Conservation (phyloP, 1,139 yeast species). For the Hyphopichia khmerensis region DNA sequence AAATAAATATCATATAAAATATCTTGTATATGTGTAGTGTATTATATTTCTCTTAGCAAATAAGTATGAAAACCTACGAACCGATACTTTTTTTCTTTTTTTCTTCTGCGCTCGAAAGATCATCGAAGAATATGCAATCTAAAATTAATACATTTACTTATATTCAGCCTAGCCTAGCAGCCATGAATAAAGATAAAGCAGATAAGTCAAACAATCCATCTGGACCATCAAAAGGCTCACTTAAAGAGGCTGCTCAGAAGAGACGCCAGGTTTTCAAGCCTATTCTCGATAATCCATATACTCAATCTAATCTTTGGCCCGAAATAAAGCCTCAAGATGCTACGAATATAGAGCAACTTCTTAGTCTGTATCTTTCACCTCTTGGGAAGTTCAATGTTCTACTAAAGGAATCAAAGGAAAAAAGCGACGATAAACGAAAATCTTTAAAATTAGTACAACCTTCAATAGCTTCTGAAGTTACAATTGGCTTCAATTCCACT, state of each 20-base stretch:
- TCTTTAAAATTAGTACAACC: no score
- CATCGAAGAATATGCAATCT: not conserved
- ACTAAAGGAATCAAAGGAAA: conserved; percentile 8
- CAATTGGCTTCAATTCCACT: conserved; percentile 57
- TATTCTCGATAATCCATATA: conserved; percentile 58
- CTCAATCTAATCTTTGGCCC: conserved; percentile 54
- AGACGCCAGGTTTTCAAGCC: conserved; percentile 59
- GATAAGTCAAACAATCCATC: conserved; percentile 4
- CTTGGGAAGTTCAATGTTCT: conserved; percentile 33
- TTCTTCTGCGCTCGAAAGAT: no score
- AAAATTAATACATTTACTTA: not conserved
- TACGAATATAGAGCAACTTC: conserved; percentile 36
- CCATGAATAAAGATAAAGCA: conserved; percentile 2
- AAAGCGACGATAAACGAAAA: conserved; percentile 2
- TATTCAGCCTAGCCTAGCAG: not conserved
- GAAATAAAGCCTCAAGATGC: conserved; percentile 38
- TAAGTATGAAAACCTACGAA: not conserved
- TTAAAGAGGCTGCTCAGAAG: conserved; percentile 43
- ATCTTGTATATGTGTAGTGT: not conserved
- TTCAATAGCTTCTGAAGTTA: conserved; percentile 21
- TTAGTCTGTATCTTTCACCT: conserved; percentile 36
- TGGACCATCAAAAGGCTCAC: conserved; percentile 21
- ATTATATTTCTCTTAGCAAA: no score
- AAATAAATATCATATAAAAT: not conserved
- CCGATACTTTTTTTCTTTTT: not conserved